Conservation (phyloP, 169 alveolate species). For the Cryptosporidium bovis region DNA sequence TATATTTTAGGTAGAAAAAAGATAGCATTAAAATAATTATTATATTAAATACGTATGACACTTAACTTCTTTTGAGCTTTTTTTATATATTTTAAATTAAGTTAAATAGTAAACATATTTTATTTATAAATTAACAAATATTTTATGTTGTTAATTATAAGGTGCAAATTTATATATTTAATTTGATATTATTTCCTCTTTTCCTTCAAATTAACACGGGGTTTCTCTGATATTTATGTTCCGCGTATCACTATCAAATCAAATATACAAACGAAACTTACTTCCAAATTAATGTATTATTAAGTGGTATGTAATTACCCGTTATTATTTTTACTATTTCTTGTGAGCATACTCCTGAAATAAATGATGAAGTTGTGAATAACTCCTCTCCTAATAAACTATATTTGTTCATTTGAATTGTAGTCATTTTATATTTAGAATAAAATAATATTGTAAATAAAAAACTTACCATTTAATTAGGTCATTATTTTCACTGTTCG, state of each 20-base stretch:
- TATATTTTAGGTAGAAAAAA: neutral
- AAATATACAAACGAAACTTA: conserved; percentile 23
- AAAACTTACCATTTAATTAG: neutral
- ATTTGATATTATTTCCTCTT: neutral
- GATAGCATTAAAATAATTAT: neutral
- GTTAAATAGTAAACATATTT: too few species aligned
- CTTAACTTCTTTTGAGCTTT: conserved; percentile 27
- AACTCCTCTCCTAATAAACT: conserved; percentile 14
- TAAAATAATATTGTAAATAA: neutral
- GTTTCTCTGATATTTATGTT: neutral
- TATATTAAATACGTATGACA: conserved; percentile 31
- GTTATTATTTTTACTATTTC: conserved; percentile 42
- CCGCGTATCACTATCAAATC: neutral
- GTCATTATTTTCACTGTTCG: neutral
- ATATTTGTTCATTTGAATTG: neutral
- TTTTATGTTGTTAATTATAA: neutral
- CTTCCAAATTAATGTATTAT: conserved; percentile 62
- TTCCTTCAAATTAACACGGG: too few species aligned
- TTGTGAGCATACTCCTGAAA: conserved; percentile 57
- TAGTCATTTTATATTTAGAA: neutral
- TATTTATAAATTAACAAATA: too few species aligned
- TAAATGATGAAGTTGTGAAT: conserved; percentile 48
- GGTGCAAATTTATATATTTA: neutral
- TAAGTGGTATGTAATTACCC: conserved; percentile 55
- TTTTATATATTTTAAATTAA: neutral